phyloP scores from a whole-genome alignment of 306 rosid genomes.

The Fagus crenata region DNA sequence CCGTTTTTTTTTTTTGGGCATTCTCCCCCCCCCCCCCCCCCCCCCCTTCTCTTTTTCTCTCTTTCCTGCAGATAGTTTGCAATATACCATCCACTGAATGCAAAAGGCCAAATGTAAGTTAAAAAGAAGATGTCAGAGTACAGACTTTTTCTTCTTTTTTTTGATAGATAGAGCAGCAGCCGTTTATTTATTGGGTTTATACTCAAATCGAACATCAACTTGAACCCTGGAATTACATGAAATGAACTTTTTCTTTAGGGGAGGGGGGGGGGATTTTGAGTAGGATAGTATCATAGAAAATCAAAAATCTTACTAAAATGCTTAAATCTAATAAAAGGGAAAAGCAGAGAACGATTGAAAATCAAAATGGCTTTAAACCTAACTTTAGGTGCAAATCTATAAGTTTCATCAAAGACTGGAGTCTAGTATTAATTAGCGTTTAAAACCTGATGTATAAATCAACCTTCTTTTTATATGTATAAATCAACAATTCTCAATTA shows the following conservation, averaged over 20 bases:
- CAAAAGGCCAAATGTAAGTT: not conserved
- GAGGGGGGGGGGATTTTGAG: not conserved
- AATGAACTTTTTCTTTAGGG: no score
- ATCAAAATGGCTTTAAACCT: not conserved
- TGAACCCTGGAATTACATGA: not conserved
- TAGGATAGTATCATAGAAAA: not conserved
- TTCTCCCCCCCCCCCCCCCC: no score
- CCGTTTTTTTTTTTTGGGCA: no score
- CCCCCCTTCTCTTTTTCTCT: no score
- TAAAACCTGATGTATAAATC: slow-evolving; percentile 24
- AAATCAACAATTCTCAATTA: slow-evolving; percentile 17
- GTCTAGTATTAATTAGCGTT: slow-evolving; percentile 15
- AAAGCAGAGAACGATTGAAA: not conserved
- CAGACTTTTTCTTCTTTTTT: not conserved
- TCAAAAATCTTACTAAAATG: not conserved
- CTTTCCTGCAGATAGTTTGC: not conserved
- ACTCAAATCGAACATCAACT: not conserved
- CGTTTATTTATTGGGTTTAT: no score
- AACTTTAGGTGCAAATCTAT: not conserved
- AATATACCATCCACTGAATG: not conserved
- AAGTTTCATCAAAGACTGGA: slow-evolving; percentile 24
- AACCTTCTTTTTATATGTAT: not conserved
- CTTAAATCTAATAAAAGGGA: not conserved
- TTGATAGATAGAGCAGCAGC: no score
- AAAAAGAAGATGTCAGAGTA: not conserved